Evolutionary conservation across 306 rosid genomes (phyloP).

Genomic region (Rosa persica): DNA sequence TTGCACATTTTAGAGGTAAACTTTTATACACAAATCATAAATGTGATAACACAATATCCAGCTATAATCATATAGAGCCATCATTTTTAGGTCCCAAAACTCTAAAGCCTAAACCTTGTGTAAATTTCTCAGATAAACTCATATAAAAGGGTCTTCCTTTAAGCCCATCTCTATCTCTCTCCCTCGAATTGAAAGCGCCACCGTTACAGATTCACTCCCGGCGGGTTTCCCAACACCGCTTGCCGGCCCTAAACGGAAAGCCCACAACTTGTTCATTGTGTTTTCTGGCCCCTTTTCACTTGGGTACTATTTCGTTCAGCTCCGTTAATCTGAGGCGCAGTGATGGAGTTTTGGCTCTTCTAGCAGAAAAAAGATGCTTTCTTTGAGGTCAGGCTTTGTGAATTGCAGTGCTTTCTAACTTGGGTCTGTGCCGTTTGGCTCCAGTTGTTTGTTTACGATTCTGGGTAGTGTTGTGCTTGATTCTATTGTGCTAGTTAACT

Average conservation of each 20-base stretch:
- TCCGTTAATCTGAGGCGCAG: background rate
- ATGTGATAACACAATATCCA: background rate
- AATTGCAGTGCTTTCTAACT: background rate
- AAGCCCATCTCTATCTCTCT: background rate
- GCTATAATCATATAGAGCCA: background rate
- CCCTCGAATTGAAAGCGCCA: background rate
- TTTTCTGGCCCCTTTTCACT: background rate
- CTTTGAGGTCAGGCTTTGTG: conserved; percentile 57
- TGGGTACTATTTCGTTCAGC: background rate
- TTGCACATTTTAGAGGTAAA: background rate
- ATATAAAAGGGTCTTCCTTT: background rate
- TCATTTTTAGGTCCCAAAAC: background rate
- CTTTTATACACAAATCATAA: background rate
- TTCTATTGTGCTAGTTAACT: background rate
- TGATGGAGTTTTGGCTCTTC: conserved; percentile 27
- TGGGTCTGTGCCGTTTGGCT: conserved; percentile 26
- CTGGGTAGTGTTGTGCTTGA: conserved; percentile 17
- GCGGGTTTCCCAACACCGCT: conserved; percentile 23
- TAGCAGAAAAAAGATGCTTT: conserved; percentile 61
- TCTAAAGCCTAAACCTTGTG: conserved; percentile 18
- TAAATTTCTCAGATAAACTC: conserved; percentile 6
- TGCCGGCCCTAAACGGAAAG: conserved; percentile 4
- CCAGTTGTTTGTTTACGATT: background rate
- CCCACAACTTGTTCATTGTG: background rate
- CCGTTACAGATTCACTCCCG: background rate